Evolutionary conservation across 257 asterid species (phyloP).

Genomic region (Solanum tacnaense): DNA sequence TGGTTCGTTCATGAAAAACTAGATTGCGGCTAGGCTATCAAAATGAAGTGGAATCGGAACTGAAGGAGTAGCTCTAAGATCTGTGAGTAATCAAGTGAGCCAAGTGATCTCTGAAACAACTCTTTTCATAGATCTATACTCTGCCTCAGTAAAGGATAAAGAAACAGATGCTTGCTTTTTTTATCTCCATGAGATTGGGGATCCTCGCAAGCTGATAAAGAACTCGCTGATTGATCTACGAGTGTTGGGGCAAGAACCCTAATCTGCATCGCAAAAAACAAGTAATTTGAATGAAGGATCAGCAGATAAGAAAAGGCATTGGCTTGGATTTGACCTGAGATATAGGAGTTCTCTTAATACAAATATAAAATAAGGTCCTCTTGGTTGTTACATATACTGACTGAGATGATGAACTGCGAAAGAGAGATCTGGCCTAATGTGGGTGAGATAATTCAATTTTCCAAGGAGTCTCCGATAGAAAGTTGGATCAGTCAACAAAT

Average conservation of each 20-base stretch:
- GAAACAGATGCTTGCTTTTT: neutral
- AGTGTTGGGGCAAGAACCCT: neutral
- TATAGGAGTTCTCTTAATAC: neutral
- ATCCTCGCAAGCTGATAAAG: neutral
- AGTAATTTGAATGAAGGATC: neutral
- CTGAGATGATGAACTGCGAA: neutral
- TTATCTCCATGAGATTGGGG: neutral
- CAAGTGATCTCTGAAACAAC: neutral
- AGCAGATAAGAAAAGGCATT: neutral
- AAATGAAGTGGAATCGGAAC: neutral
- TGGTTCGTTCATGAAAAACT: neutral
- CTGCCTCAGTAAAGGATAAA: neutral
- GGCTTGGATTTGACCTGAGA: neutral
- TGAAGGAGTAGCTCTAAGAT: neutral
- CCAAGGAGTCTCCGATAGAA: neutral
- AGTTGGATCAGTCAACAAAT: neutral
- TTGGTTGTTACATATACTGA: neutral
- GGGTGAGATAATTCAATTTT: neutral
- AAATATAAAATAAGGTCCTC: neutral
- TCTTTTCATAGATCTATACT: neutral
- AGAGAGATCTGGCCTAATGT: neutral
- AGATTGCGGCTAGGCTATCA: neutral
- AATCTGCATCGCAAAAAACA: neutral
- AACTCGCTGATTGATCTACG: neutral
- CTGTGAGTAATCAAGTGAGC: neutral